Percentiles rank a stretch among this genome's conserved stretches.
Evolutionary conservation across 2,329 filamentous ascomycete species (phyloP).

Genomic region (Paraphoma sp.): DNA sequence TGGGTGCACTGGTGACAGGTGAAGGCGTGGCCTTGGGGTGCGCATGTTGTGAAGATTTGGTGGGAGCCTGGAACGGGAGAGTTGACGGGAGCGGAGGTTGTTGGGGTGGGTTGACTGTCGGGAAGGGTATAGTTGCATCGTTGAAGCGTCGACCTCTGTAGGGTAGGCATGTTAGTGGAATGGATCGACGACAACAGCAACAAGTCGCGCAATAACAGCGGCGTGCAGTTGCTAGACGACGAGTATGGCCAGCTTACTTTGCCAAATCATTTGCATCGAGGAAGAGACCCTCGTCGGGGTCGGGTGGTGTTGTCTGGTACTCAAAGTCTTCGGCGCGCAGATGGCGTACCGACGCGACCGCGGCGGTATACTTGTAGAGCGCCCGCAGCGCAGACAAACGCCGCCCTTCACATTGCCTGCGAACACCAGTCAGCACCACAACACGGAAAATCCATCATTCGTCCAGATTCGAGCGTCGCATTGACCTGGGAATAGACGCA

Average conservation of each 20-base stretch:
- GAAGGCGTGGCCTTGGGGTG: slow-evolving; percentile 32
- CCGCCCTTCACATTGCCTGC: slow-evolving; percentile 68
- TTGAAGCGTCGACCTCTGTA: slow-evolving; percentile 64
- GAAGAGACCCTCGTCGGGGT: slow-evolving; percentile 61
- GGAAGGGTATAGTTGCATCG: slow-evolving; percentile 59
- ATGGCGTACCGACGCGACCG: slow-evolving; percentile 61
- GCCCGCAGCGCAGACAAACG: slow-evolving; percentile 91
- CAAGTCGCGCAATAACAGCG: background rate
- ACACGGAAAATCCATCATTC: slow-evolving; percentile 43
- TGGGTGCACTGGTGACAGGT: slow-evolving; percentile 23
- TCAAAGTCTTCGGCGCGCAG: slow-evolving; percentile 60
- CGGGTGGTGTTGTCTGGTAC: slow-evolving; percentile 60
- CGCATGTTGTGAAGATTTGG: slow-evolving; percentile 17
- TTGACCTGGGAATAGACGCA: slow-evolving; percentile 19
- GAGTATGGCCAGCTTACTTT: slow-evolving; percentile 55
- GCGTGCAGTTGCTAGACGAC: background rate
- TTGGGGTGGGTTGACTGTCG: slow-evolving; percentile 30
- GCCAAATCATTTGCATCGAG: slow-evolving; percentile 64
- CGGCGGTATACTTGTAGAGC: slow-evolving; percentile 79
- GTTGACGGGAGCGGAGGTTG: slow-evolving; percentile 33
- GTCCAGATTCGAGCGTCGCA: slow-evolving; percentile 52
- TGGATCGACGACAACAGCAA: slow-evolving; percentile 26
- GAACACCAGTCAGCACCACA: slow-evolving; percentile 31
- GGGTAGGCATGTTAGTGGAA: slow-evolving; percentile 36
- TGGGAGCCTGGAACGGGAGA: slow-evolving; percentile 29